Base-by-base conservation (phyloP, 495 filamentous ascomycete genomes). In the Darksidea phi region DNA sequence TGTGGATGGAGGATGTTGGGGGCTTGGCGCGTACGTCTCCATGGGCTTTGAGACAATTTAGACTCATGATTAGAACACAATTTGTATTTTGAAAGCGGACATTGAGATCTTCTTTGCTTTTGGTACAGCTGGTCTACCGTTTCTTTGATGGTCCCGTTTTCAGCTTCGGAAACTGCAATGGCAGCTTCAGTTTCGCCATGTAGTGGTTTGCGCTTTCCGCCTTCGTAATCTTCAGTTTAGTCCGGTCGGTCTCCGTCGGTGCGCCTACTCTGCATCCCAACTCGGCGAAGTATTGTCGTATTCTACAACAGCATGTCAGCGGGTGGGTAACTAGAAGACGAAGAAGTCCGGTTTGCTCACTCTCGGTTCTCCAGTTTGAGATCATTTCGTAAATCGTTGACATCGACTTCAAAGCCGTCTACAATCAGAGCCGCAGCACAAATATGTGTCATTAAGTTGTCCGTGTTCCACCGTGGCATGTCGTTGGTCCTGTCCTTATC, bases 331-430 rank as follows among this genome's bases (percentile, higher is more conserved):
- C 8, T 10, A 28, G 8, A 48, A 45, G 20, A 12, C 6, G 38
- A 20, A 26, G 32, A n/a, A 8, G 11, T 37, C 8, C 18, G n/a
- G 42, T 4, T 6, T 43, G 28, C 59, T n/a, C 64, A 75, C 68
- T 82, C 78, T 66, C 79, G 82, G 52, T 82, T 80, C 61, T 94
- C 89, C 28, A 97, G 66, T 59, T 81, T 80, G 45, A 98, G 76
- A 70, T 98, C 94, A 47, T 88, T 84, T 57, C 84, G 82, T 60
- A 97, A 74, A 68, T 91, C 83, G 21, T 79, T 79, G 11, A 85
- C 85, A 71, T 96, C 89, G 23, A 90, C 87, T 43, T 86, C 84
- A 63, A 86, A 90, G 61, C 88, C 83, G 66, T 95, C 90, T 10
- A 93, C 78, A 38, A 88, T 79, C 66, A 63, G 77, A 68, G 73